Evolutionary conservation across 306 rosid species (phyloP), one percentile per base, ranked within the genome.

Genomic region (Vigna radiata): DNA sequence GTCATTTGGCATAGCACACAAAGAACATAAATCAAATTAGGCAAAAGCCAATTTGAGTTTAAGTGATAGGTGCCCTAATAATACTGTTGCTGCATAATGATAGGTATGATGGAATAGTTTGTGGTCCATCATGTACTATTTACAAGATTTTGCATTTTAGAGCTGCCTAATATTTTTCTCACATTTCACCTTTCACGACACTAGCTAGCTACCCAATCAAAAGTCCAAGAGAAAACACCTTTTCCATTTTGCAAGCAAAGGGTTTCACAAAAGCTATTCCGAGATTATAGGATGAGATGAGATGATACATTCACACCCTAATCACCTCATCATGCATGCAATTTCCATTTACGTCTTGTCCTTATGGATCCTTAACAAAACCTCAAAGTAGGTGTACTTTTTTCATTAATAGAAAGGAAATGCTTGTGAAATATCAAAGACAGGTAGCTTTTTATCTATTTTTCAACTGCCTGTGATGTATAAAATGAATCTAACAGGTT

Each of bases 1-100:
- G 90, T 86, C 92, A 86, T 87, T 25, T 86, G 13, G 65, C 83
- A 70, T 55, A 60, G 8, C 44, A 77, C 74, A 69, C 75, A 37
- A 75, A 68, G 21, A 73, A 79, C 69, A 76, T 71, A 77, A 78
- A 59, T 83, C 85, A 68, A 75, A 55, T 89, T 83, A 68, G 80
- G 83, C 82, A 80, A 71, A 16, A 75, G 14, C 87, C 79, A 69
- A 58, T 70, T 72, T 77, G 61, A 18, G 72, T 73, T 71, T 75
- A 70, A 33, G 68, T 52, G 77, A 44, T 17, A 54, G 70, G 77
- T 63, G 67, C 44, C 70, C 50, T 36, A 79, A 75, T 33, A 66
- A 70, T 75, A 63, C 68, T 44, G 47, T 67, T 60, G 44, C 43
- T 29, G 67, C 4, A 44, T 70, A 60, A 62, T 54, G 73, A 56